phyloP scores from a whole-genome alignment of 1,284 basidiomycete genomes.

The Agroathelia rolfsii region DNA sequence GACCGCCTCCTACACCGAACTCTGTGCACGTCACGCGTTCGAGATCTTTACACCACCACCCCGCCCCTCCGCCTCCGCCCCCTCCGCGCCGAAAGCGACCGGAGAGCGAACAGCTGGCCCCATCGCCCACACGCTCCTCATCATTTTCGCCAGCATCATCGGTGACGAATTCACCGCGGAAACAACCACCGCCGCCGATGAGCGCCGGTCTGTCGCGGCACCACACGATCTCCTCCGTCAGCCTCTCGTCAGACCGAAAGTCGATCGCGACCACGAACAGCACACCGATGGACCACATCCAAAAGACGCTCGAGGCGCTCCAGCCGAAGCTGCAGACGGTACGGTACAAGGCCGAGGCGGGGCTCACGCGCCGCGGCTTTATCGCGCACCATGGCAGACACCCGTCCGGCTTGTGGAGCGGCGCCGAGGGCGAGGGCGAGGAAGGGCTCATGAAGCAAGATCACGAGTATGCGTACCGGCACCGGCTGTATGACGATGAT shows the following conservation, averaged over 20 bases:
- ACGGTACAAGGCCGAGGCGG: conserved; percentile 62
- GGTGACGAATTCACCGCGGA: conserved; percentile 13
- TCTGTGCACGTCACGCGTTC: conserved; percentile 38
- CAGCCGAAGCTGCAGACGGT: conserved; percentile 43
- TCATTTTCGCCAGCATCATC: conserved; percentile 1
- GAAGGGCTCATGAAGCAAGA: too few species aligned
- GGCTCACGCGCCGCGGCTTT: conserved; percentile 49
- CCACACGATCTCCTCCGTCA: conserved; percentile 21
- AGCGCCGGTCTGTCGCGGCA: conserved; percentile 28
- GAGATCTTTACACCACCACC: conserved; percentile 45
- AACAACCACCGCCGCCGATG: conserved; percentile 14
- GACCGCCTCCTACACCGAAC: conserved; percentile 18
- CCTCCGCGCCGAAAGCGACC: conserved; percentile 43
- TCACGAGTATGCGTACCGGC: too few species aligned
- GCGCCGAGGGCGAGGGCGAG: too few species aligned
- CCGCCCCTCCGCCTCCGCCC: conserved; percentile 31
- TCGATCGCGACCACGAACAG: conserved; percentile 13
- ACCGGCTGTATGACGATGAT: too few species aligned
- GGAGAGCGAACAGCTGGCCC: conserved; percentile 48
- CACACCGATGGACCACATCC: conserved; percentile 30
- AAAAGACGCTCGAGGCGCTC: conserved; percentile 33
- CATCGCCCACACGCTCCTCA: conserved; percentile 16
- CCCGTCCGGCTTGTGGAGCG: too few species aligned
- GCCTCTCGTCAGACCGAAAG: conserved; percentile 12
- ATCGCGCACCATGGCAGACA: conserved; percentile 33